Evolutionary conservation across 2,329 filamentous ascomycete genomes (phyloP).

Genomic region (Ophiostoma populinum): DNA sequence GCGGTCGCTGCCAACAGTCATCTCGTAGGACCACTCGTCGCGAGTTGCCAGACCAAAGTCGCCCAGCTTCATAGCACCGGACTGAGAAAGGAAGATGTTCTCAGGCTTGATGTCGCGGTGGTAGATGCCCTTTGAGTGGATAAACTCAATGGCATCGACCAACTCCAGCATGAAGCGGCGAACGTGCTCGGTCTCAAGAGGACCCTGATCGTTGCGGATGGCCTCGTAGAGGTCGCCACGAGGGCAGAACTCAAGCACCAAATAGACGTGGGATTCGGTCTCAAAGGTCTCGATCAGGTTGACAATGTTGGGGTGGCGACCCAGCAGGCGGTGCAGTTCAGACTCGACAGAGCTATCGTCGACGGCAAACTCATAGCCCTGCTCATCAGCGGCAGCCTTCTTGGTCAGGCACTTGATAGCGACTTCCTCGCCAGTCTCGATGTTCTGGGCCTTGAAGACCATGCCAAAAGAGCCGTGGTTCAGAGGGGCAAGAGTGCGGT

Average conservation of each 20-base stretch:
- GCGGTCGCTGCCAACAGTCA: conserved; percentile 87
- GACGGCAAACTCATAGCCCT: conserved; percentile 47
- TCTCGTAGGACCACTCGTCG: conserved; percentile 79
- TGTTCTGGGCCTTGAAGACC: conserved; percentile 85
- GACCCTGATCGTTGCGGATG: conserved; percentile 74
- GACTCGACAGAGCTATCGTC: conserved; percentile 75
- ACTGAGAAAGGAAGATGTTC: conserved; percentile 87
- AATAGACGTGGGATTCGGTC: conserved; percentile 73
- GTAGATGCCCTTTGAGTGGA: conserved; percentile 81
- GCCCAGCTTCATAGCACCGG: conserved; percentile 85
- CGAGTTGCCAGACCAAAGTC: conserved; percentile 89
- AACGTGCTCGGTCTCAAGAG: conserved; percentile 88
- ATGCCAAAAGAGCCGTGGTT: conserved; percentile 98
- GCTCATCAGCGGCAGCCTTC: conserved; percentile 43
- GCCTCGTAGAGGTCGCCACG: conserved; percentile 96
- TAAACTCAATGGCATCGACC: conserved; percentile 73
- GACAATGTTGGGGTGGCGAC: conserved; percentile 77
- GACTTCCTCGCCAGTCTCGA: conserved; percentile 58
- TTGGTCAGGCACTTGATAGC: conserved; percentile 96
- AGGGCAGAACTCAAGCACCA: conserved; percentile 88
- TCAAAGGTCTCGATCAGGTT: conserved; percentile 84
- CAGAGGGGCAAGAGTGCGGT: conserved; percentile 78
- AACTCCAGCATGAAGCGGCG: conserved; percentile 95
- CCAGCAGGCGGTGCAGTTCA: conserved; percentile 62
- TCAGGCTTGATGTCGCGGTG: conserved; percentile 99